Evolutionary conservation across 768 basidiomycete genomes (phyloP).

Genomic region (Psilocybe sp.): DNA sequence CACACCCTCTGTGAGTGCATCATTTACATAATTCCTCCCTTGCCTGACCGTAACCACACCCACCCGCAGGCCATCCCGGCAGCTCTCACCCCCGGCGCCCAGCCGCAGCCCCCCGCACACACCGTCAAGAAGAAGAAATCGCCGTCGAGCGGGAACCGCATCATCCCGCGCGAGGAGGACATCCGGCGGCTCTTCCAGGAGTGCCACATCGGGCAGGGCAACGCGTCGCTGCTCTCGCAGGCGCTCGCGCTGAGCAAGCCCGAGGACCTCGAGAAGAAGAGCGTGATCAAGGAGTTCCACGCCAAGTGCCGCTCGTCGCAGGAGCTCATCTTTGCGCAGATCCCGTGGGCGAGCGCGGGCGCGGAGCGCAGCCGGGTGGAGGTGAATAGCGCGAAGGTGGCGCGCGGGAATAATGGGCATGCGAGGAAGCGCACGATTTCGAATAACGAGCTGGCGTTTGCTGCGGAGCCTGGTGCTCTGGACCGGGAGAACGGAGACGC

Average conservation of each 20-base stretch:
- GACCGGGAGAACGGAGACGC: no score
- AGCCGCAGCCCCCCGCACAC: no score
- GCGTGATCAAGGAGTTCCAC: conserved; percentile 75
- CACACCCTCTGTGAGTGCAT: conserved; percentile 13
- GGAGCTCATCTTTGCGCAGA: conserved; percentile 82
- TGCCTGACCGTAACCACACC: no score
- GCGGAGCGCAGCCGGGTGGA: conserved; percentile 65
- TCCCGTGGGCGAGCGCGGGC: conserved; percentile 85
- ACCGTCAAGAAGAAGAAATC: no score
- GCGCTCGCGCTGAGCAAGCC: conserved; percentile 68
- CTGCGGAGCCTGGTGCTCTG: conserved; percentile 24
- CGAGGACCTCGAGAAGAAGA: conserved; percentile 61
- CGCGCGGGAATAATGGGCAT: background rate
- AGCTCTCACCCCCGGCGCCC: no score
- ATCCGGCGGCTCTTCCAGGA: conserved; percentile 82
- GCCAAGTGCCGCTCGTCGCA: conserved; percentile 76
- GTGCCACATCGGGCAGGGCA: conserved; percentile 80
- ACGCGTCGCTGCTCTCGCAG: conserved; percentile 71
- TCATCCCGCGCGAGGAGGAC: conserved; percentile 68
- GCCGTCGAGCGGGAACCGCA: conserved; percentile 26
- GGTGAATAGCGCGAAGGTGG: conserved; percentile 19
- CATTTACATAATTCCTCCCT: background rate
- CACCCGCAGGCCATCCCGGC: no score
- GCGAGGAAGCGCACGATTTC: conserved; percentile 21
- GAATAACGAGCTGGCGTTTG: conserved; percentile 8